Base-by-base conservation (phyloP, 164 flowering plant species). In the Vitis labrusca region DNA sequence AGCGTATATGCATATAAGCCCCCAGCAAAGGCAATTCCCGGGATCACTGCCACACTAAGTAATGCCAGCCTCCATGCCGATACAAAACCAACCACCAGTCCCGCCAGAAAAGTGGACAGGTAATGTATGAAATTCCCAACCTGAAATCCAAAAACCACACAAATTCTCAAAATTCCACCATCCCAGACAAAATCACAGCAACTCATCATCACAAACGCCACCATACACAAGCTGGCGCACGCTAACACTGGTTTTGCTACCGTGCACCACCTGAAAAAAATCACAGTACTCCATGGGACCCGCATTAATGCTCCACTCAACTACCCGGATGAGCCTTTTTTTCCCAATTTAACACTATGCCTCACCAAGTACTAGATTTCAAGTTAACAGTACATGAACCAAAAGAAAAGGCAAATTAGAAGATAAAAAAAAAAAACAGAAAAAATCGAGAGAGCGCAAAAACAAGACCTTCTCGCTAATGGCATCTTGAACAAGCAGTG, bases 51-150 rank as follows among this genome's bases (percentile, higher is more conserved):
- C 60, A 96, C 84, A 67, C 98, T 96, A 60, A 96, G 83, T 63
- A 96, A 81, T 0, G 99, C 99, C 13, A 96, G 74, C 81, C 77
- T 86, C 99, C 99, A 96, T 61, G 98, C 99, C 16, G 97, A 87
- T 47, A 91, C 89, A 74, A 96, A 96, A 58, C 99, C 99, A 67
- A 96, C 99, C 83, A 96, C 98, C 78, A 96, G 68, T 17, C 99
- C 99, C 16, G 99, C 98, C 79, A 96, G 72, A 76, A 96, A 96
- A 0, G 98, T 96, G 13, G 99, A 93, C 5, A 96, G 81, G 73
- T 93, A 96, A 70, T 96, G 99, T 56, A 96, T 93, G 78, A 96
- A 96, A 61, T 96, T 96, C 16, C 99, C 99, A 72, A 96, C 98
- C 99, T 96, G 51, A 70, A 72, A 19, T 14, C 37, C 9, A 3